Evolutionary conservation across 176 grass and related monocot species (phyloP).

Genomic region (Oryza meridionalis): DNA sequence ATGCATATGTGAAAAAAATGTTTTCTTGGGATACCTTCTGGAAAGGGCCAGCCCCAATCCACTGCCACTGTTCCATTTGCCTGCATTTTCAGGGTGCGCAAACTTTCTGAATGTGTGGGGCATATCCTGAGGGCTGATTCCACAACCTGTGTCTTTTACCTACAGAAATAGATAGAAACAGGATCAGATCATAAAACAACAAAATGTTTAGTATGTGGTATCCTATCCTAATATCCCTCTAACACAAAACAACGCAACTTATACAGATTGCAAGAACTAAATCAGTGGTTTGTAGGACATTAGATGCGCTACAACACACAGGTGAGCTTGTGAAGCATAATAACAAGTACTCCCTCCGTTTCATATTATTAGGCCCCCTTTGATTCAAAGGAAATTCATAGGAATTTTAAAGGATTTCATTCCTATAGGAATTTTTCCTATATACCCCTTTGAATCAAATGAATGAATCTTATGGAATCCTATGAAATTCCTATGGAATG

Average conservation of each 20-base stretch:
- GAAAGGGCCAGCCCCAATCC: conserved; percentile 81
- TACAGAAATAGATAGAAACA: conserved; percentile 27
- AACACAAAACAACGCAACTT: not conserved
- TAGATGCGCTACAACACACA: not conserved
- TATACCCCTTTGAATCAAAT: too few relatives aligned
- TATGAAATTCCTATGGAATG: too few relatives aligned
- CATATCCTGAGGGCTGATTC: conserved; percentile 72
- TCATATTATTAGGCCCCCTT: too few relatives aligned
- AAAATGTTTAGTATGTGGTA: not conserved
- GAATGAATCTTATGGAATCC: too few relatives aligned
- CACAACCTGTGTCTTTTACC: conserved; percentile 83
- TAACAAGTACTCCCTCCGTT: too few relatives aligned
- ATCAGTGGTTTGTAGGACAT: not conserved
- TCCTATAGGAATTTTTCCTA: too few relatives aligned
- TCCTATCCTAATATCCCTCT: too few relatives aligned
- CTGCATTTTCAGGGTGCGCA: conserved; percentile 34
- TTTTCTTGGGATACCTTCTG: conserved; percentile 64
- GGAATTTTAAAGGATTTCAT: too few relatives aligned
- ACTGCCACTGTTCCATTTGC: conserved; percentile 31
- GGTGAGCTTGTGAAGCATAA: not conserved
- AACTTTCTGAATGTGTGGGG: conserved; percentile 71
- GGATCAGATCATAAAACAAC: conserved; percentile 4
- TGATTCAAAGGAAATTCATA: too few relatives aligned
- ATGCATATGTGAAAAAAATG: conserved; percentile 18
- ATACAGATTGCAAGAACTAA: not conserved